Base-by-base conservation (phyloP, 192 early-diverging fungal species). In the Coemansia sp. region DNA sequence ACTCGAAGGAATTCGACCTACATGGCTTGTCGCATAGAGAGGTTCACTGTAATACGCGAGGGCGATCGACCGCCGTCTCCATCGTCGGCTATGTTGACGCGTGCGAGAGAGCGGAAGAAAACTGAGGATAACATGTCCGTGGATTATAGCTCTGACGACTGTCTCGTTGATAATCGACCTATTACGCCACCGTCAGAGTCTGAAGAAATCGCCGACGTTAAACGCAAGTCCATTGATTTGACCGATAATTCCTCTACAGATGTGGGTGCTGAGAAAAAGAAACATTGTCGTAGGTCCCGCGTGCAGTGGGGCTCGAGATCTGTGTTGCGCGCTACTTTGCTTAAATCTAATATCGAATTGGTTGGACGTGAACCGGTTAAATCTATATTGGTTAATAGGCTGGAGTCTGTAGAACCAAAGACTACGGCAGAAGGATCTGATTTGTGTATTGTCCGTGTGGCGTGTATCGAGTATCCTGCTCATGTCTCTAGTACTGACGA, bases 1-100 rank as follows among this genome's bases (percentile, higher is more conserved):
- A 83, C 81, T 1, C 66, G 76, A 0, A 69, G 76, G n/a, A 83
- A 83, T 60, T 39, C 80, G 2, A 75, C 75, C 0, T 83, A 83
- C 55, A 70, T 78, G 72, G 75, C 80, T 1, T 83, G 80, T 28
- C 44, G 61, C 10, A 78, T 83, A 21, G 76, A 83, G 38, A 14
- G 58, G 0, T 70, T 72, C 39, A 64, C 59, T 2, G 67, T 75
- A 4, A 32, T 61, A 6, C 33, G 35, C 14, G 65, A 71, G 2
- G 76, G 75, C 26, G 69, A 68, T 2, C 68, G 80, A 1, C 80
- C 80, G 0, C 72, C 76, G 10, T 78, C 75, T 11, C 80, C 80
- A 1, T 75, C 80, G 35, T 58, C 72, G 55, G 21, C 77, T 17
- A 77, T 83, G 80, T 76, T 78, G 50, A 49, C 59, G 32, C 67